Evolutionary conservation across 257 asterid species (phyloP), one percentile per base, ranked within the genome.

Genomic region (Voacanga thouarsii): DNA sequence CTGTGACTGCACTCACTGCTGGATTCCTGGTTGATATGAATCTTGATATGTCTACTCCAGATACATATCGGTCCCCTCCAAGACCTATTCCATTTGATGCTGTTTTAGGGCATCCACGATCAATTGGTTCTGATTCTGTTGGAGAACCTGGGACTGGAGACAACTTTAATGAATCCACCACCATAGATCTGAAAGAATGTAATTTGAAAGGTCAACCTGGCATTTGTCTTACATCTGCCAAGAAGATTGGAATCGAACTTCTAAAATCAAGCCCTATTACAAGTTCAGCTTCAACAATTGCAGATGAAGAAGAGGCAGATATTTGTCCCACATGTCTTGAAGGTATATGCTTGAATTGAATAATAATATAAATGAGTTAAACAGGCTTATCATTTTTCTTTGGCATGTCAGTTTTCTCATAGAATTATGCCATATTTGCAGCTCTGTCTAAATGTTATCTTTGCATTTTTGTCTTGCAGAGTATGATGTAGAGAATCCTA

Each of bases 291-390:
- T 68, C 53, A 1, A 39, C 53, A 68, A 41, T 71, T 21, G 88
- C 85, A 24, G 96, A 33, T 33, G 37, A 90, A 47, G 90, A 87
- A 24, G 96, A 90, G 60, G 88, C 80, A 78, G 96, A 92, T 77
- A 79, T 74, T 85, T 92, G 97, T 81, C 93, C 97, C 60, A 90
- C 96, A 61, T 92, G 97, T 77, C 97, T 92, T 57, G 97, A 92
- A 88, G 97, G 97, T 92, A 61, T 70, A 60, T 49, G n/a, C n/a
- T 65, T 75, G 66, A 65, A 33, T 57, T 68, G 64, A 24, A 21
- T 43, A 45, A 23, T n/a, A 19, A 37, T 39, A 21, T 39, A 39
- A 39, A 39, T 67, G 18, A 39, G 24, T 39, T 21, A 5, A 64
- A 33, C 49, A 37, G 47, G 71, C 18, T 65, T 63, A 33, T 59